Base-by-base conservation (phyloP, 306 rosid genomes). In the Hylodesmum podocarpum region DNA sequence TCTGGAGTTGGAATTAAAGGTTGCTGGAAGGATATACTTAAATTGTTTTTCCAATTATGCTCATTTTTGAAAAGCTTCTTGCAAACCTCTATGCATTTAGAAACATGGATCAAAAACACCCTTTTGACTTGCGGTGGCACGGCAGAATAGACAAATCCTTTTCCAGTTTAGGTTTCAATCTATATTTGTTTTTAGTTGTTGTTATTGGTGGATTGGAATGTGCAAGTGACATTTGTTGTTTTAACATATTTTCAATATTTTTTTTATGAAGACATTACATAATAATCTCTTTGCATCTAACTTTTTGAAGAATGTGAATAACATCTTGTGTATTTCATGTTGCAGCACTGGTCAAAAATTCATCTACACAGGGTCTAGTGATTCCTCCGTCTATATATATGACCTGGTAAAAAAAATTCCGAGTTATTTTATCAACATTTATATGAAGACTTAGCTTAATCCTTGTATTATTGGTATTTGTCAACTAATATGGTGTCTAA, bases 261-360 rank as follows among this genome's bases (percentile, higher is more conserved):
- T 46, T 67, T 21, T n/a, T 49, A 21, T 44, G 39, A 58, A 37
- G 59, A 47, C 41, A 53, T 40, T 59, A 50, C 25, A 44, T 58
- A 5, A 33, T 55, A 44, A 47, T 71, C 72, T 73, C 31, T 75
- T 29, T 49, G 39, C 41, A 71, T 66, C 8, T 29, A 63, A 78
- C 49, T 58, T 41, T 47, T 62, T 19, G 34, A 47, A 76, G 31
- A 46, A 46, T 73, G 34, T 68, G 66, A 73, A 28, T 80, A 44
- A 75, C 62, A 41, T 78, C 29, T 74, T 21, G 15, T 41, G 37
- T 27, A 54, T 84, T 70, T 68, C 64, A 44, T 79, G 4, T 86
- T 86, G 92, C 97, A 95, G 97, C 91, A 95, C 97, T 5, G 98
- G 97, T 65, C 98, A 89, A 78, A 92, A 95, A 86, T 95, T 89